Evolutionary conservation across 768 basidiomycete genomes (phyloP), one percentile per base, ranked within the genome.

Genomic region (Auricularia auricula-judae): DNA sequence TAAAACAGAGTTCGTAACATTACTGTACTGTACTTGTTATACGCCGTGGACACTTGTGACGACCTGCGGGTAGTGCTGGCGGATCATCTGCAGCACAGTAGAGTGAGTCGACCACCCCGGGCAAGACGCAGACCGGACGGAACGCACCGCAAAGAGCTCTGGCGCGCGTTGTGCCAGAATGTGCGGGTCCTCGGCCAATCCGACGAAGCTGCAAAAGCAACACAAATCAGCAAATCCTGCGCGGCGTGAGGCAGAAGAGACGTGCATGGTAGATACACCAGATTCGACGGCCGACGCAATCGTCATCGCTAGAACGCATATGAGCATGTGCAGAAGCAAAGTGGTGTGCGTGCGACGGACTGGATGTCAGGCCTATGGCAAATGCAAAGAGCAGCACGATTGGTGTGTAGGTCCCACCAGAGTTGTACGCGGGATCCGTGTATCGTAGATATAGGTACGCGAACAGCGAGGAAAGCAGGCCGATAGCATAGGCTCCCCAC

Each of bases 251-350:
- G 4, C 42, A 51, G 21, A 51, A 16, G 35, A 36, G 23, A 71
- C 82, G 67, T 73, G 90, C 85, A 93, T 91, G 1, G 91, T 93
- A 2, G 90, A 92, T 1, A 93, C 91, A 61, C 91, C 92, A 14
- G 89, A 90, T 71, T 93, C 90, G 68, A 91, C 85, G 3, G 87
- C 84, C 12, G 86, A 86, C 2, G 84, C 83, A 66, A 89, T 75
- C 4, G 88, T 89, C 66, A 88, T 73, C 16, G 84, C 87, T 29
- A 29, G 2, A 29, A 29, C 29, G 29, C 29, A 29, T 29, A 23
- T 23, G 23, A 23, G 23, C 23, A 23, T 89, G 66, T 39, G 23
- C 66, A 62, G 11, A 53, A 33, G 51, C 67, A 36, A 64, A 65
- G n/a, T n/a, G n/a, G n/a, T n/a, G n/a, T n/a, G n/a, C n/a, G n/a